phyloP scores from a whole-genome alignment of 2,329 filamentous ascomycete species.

The Intubia oerlemansii region DNA sequence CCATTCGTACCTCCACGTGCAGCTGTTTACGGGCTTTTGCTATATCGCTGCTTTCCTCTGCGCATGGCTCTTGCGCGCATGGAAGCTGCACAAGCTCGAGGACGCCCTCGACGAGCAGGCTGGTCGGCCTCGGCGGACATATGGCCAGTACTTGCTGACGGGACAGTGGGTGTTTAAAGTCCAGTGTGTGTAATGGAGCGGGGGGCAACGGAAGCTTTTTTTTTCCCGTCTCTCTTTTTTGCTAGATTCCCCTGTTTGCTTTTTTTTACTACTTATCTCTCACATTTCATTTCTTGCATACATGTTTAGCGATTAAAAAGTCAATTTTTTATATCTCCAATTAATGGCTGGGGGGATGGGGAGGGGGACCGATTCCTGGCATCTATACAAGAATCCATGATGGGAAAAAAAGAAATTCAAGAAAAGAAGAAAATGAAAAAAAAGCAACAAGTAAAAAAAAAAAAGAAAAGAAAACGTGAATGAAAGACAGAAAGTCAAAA shows the following conservation, averaged over 20 bases:
- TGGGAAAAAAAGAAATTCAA: background rate
- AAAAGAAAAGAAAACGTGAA: too few relatives aligned
- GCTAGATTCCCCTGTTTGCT: background rate
- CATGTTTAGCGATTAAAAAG: background rate
- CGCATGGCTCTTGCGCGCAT: constrained; percentile 20
- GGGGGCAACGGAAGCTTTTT: too few relatives aligned
- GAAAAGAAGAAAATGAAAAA: background rate
- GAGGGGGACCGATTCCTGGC: too few relatives aligned
- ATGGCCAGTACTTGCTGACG: constrained; percentile 5
- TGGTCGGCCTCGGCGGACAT: background rate
- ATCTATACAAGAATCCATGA: background rate
- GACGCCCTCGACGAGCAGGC: constrained; percentile 4
- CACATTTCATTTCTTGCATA: background rate
- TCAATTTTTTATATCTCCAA: too few relatives aligned
- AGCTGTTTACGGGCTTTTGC: constrained; percentile 39
- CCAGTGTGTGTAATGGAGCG: constrained; percentile 4
- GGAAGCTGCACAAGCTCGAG: constrained; percentile 20
- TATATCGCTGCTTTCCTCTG: constrained; percentile 32
- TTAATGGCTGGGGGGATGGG: too few relatives aligned
- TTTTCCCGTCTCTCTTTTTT: background rate
- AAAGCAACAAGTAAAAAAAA: background rate
- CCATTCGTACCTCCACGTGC: constrained; percentile 27
- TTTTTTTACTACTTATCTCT: background rate
- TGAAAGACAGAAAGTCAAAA: background rate
- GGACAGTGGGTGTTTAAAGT: constrained; percentile 7